Conservation (phyloP, 1,284 basidiomycete species). For the Marasmius sp. region DNA sequence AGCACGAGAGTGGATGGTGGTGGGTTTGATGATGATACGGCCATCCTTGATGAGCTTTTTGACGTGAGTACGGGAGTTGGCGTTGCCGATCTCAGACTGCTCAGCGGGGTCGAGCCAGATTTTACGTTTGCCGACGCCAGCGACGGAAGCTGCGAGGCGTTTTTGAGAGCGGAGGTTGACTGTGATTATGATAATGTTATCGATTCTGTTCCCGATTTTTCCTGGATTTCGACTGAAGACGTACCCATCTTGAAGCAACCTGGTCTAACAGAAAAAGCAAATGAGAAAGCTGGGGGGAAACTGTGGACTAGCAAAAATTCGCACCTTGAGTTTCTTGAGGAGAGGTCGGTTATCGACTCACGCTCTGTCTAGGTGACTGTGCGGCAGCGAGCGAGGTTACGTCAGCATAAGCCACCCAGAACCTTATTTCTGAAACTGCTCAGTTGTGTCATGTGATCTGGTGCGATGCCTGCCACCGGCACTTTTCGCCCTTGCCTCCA, state of each 20-base stretch:
- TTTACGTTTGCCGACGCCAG: slow-evolving; percentile 98
- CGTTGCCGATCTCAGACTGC: slow-evolving; percentile 96
- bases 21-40: slow-evolving; percentile 94
- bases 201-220: neutral
- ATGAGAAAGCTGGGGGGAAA: slow-evolving; percentile 2
- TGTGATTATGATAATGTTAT: slow-evolving; percentile 17
- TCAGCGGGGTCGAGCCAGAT: slow-evolving; percentile 99
- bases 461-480: neutral
- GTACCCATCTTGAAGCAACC: slow-evolving; percentile 16
- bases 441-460: neutral
- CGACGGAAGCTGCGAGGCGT: slow-evolving; percentile 96
- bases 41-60: slow-evolving; percentile 99
- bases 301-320: neutral
- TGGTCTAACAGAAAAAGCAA: slow-evolving; percentile 1
- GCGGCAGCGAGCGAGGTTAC: neutral
- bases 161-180: slow-evolving; percentile 96
- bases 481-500: no score
- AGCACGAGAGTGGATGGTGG: slow-evolving; percentile 93
- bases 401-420: slow-evolving; percentile 2
- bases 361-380: neutral
- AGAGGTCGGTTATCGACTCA: neutral
- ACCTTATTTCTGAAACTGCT: neutral
- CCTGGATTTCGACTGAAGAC: neutral
- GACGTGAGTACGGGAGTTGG: slow-evolving; percentile 97
- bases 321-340: slow-evolving; percentile 8